Conservation (phyloP, 208 protist genomes). For the Phytomonas serpens region DNA sequence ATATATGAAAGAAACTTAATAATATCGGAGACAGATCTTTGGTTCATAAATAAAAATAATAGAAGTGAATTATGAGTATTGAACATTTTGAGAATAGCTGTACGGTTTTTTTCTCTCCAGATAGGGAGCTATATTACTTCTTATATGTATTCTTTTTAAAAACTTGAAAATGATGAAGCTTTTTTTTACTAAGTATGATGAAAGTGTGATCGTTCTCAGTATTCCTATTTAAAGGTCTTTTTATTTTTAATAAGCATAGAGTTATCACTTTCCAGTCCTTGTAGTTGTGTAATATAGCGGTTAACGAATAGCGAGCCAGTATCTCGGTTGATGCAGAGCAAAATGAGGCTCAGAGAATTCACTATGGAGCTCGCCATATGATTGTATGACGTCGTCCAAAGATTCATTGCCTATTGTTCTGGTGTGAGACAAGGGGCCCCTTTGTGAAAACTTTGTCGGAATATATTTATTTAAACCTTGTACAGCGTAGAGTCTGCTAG, state of each 20-base stretch:
- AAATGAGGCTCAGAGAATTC: not conserved
- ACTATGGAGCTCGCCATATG: not conserved
- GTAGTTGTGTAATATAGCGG: not conserved
- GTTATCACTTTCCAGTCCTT: not conserved
- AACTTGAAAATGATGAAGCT: not conserved
- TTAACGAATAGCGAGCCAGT: not conserved
- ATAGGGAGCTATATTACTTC: not conserved
- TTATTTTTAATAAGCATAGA: not conserved
- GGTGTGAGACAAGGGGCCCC: not conserved
- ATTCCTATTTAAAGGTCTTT: not conserved
- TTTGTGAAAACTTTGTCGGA: not conserved
- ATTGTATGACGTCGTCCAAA: not conserved
- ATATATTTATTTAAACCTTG: not conserved
- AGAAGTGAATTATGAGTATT: not conserved
- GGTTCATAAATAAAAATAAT: not conserved
- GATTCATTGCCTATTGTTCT: not conserved
- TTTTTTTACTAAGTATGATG: not conserved
- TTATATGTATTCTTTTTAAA: not conserved
- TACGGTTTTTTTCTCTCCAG: not conserved
- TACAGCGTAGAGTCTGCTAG: not conserved
- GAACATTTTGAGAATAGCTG: not conserved
- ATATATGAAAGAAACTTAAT: not conserved
- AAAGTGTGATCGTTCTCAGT: not conserved
- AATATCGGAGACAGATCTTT: not conserved
- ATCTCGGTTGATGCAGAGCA: not conserved